phyloP scores from a whole-genome alignment of 1,284 basidiomycete species.

The Chiua sp. region DNA sequence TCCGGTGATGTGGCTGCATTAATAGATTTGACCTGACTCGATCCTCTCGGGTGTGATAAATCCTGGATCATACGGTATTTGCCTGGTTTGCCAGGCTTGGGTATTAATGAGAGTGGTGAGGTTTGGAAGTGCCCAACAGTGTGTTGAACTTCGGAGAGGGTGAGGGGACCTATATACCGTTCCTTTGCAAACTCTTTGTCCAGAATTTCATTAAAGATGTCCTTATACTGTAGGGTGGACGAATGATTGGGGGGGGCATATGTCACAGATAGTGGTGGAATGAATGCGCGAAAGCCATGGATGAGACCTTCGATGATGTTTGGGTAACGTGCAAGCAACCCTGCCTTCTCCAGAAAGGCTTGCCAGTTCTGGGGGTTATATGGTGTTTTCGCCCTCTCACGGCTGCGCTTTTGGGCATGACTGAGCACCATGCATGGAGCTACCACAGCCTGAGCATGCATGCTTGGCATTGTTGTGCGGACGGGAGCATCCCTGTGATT shows the following conservation, averaged over 20 bases:
- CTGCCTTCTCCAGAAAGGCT: not conserved
- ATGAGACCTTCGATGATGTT: not conserved
- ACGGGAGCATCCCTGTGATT: not conserved
- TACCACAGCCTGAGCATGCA: not conserved
- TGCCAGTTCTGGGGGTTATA: not conserved
- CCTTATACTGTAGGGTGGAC: not conserved
- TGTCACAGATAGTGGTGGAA: not conserved
- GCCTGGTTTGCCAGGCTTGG: not conserved
- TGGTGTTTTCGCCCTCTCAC: not conserved
- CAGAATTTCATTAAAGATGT: not conserved
- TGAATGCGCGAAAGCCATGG: not conserved
- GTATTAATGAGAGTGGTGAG: not conserved
- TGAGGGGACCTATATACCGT: not conserved
- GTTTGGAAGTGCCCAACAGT: not conserved
- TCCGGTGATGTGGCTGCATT: not conserved
- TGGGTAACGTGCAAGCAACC: not conserved
- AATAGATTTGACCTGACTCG: not conserved
- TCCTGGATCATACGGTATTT: constrained; percentile 1
- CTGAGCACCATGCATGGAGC: not conserved
- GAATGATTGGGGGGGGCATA: not conserved
- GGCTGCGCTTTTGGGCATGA: not conserved
- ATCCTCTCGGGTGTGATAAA: not conserved
- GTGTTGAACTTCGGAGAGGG: not conserved
- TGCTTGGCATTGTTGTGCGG: not conserved
- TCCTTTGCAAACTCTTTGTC: not conserved